A percentile compares a stretch with the other conserved stretches of the same genome.
phyloP scores from a whole-genome alignment of 2,329 filamentous ascomycete species.

The Fusarium longipes region DNA sequence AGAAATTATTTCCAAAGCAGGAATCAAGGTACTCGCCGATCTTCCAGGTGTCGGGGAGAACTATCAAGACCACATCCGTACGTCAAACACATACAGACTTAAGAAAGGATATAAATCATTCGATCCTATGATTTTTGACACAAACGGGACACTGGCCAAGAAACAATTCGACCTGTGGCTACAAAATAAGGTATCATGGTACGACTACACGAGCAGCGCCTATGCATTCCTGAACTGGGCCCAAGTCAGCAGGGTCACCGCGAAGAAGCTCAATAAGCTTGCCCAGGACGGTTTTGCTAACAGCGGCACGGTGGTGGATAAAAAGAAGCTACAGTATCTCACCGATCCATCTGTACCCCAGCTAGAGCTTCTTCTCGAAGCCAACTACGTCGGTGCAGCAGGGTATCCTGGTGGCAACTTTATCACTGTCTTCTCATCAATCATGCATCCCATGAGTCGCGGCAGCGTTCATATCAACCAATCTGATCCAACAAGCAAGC shows the following conservation, averaged over 20 bases:
- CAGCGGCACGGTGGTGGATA: not conserved
- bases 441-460: slow-evolving; percentile 12
- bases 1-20: not conserved
- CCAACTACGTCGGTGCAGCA: slow-evolving; percentile 4
- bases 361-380: slow-evolving; percentile 4
- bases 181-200: slow-evolving; percentile 4
- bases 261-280: not conserved
- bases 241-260: not conserved
- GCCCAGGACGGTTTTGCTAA: not conserved
- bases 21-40: not conserved
- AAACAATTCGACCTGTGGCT: slow-evolving; percentile 6
- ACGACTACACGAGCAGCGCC: slow-evolving; percentile 9
- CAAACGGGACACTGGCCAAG: not conserved
- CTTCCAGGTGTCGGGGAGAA: slow-evolving; percentile 1
- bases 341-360: not conserved
- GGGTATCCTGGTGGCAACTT: slow-evolving; percentile 1
- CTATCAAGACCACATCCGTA: slow-evolving; percentile 5
- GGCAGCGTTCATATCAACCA: slow-evolving; percentile 2
- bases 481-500: not conserved
- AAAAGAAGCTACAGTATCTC: slow-evolving; percentile 1
- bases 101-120: slow-evolving; percentile 2
- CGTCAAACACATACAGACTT: slow-evolving; percentile 1
- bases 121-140: not conserved
- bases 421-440: not conserved
- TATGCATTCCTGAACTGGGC: slow-evolving; percentile 12